These are phyloP conservation scores for Exophiala oligosperma DNA, from an alignment of 2,329 filamentous ascomycete genomes.

Conservation along the genomic window DNA sequence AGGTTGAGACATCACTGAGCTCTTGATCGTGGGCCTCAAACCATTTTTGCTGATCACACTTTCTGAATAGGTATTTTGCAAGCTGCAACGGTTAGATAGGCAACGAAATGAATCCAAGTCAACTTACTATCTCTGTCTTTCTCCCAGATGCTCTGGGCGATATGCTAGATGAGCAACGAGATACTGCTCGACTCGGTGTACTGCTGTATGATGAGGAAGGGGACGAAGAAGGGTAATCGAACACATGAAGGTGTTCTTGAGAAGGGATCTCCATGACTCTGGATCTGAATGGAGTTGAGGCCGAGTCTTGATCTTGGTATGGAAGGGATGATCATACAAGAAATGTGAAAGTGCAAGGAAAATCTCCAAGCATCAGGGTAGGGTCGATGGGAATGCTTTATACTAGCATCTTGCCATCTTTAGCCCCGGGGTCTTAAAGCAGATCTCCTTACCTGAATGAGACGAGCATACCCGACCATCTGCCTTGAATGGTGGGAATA, in stretches of 20 bases:
- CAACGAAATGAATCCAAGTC: background rate
- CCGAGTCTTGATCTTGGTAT: too few relatives aligned
- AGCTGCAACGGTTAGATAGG: background rate
- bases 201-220: background rate
- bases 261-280: background rate
- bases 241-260: background rate
- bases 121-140: background rate
- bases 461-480: too few relatives aligned
- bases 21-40: conserved; percentile 63
- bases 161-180: background rate
- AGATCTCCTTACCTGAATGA: too few relatives aligned
- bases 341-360: too few relatives aligned
- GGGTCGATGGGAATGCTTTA: too few relatives aligned
- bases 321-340: too few relatives aligned
- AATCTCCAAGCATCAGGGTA: too few relatives aligned
- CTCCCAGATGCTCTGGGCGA: background rate
- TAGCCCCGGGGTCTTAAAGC: too few relatives aligned
- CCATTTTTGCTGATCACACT: conserved; percentile 74
- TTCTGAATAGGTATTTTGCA: conserved; percentile 74
- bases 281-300: background rate
- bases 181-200: background rate
- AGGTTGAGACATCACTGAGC: background rate
- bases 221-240: background rate
- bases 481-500: too few relatives aligned
- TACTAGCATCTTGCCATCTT: too few relatives aligned